Percentiles rank a stretch among this genome's conserved stretches.
phyloP scores from a whole-genome alignment of 805 yeast genomes.

The Grigorovia transvaalensis region DNA sequence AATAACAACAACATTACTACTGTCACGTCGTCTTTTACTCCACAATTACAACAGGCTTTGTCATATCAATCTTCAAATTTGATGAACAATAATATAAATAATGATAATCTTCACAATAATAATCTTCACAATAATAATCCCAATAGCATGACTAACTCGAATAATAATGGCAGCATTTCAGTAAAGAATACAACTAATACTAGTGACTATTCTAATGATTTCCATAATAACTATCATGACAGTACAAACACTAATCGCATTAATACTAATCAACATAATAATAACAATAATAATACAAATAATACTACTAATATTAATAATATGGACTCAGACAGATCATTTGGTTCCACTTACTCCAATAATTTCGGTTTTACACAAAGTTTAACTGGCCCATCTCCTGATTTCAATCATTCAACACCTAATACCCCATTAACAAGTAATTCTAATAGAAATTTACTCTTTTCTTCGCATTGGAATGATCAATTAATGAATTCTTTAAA shows the following conservation, averaged over 20 bases:
- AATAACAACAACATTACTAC: neutral
- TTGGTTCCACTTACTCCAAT: neutral
- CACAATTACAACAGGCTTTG: neutral
- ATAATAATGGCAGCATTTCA: neutral
- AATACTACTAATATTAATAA: neutral
- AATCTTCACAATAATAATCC: too few species aligned
- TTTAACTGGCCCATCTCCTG: neutral
- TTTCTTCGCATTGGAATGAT: neutral
- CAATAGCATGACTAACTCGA: neutral
- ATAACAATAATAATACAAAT: too few species aligned
- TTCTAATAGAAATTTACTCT: neutral
- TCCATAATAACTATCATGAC: neutral
- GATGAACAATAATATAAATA: neutral
- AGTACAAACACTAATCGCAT: neutral
- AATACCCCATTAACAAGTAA: constrained; percentile 10
- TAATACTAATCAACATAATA: neutral
- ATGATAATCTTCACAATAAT: neutral
- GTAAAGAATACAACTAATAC: too few species aligned
- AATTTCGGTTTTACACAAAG: neutral
- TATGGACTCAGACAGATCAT: neutral
- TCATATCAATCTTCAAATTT: neutral
- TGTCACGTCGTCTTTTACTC: neutral
- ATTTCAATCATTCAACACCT: constrained; percentile 7
- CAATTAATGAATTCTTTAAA: neutral
- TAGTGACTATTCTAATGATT: neutral